Base-by-base conservation (phyloP, 2,329 filamentous ascomycete species). In the Sordariomycetes sp. region DNA sequence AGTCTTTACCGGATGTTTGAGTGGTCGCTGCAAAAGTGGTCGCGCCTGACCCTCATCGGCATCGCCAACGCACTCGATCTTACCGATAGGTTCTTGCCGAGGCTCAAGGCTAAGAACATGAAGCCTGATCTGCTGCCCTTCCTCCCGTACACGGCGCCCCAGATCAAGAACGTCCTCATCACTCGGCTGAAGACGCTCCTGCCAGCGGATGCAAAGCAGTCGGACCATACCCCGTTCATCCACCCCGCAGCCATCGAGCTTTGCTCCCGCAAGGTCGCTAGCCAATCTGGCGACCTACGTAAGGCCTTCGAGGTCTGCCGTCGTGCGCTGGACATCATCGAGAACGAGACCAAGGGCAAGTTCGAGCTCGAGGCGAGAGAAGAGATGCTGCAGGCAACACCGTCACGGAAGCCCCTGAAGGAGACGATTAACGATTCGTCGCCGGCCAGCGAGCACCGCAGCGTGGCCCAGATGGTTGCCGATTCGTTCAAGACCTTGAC, bases 41-140 rank as follows among this genome's bases (percentile, higher is more conserved):
- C 94, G 0, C 83, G 82, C 22, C 82, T 99, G 5, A 76, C 94
- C 39, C 76, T 99, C 20, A 81, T 99, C 54, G 94, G 94, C 53
- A 96, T 99, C 65, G 94, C 94, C 63, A 99, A 99, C 66, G 94
- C 94, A 3, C 77, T 99, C 57, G 94, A 99, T 67, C 76, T 99
- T 58, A 99, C 94, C 0, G 94, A 97, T 67, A 88, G 94, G 10
- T 96, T 96, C 64, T 78, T 99, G 22, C 94, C 94, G 54, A 87
- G 92, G 55, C 81, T 99, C 61, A 97, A 97, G 74, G 85, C 90
- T 22, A 89, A 90, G 65, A 95, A 95, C 64, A 76, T 99, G 61
- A 95, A 91, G 72, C 94, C 94, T 2, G 84, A 88, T 53, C 79
- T 97, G 2, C 80, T 99, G 1, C 89, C 92, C 0, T 97, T 99